Evolutionary conservation across 1,284 basidiomycete genomes (phyloP).

Genomic region (Cryptococcus neoformans): DNA sequence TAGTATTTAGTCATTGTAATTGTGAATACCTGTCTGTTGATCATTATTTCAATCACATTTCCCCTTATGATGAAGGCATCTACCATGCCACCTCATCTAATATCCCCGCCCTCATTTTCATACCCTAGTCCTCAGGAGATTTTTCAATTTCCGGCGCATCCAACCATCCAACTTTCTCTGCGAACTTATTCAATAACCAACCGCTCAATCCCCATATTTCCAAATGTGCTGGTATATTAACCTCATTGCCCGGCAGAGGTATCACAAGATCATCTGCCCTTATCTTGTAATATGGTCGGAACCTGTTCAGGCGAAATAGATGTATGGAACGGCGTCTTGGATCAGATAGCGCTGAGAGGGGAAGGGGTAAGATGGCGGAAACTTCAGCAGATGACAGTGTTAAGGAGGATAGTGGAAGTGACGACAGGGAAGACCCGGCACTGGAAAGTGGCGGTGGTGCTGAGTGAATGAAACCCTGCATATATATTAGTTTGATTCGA

Average conservation of each 20-base stretch:
- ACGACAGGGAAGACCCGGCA: conserved; percentile 14
- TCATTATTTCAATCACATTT: not conserved
- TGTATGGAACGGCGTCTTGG: conserved; percentile 20
- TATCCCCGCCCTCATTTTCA: not conserved
- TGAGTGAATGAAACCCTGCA: conserved; percentile 30
- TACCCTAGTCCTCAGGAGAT: conserved; percentile 10
- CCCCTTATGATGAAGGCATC: not conserved
- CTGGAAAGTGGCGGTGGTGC: conserved; percentile 8
- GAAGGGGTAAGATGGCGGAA: conserved; percentile 33
- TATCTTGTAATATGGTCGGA: conserved; percentile 38
- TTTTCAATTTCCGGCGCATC: conserved; percentile 14
- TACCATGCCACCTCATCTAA: not conserved
- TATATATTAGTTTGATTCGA: not conserved
- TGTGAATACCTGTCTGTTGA: not conserved
- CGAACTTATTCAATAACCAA: conserved; percentile 40
- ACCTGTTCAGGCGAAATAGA: conserved; percentile 35
- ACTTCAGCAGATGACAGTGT: conserved; percentile 33
- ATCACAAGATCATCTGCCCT: conserved; percentile 24
- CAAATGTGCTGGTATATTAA: conserved; percentile 7
- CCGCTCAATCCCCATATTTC: conserved; percentile 46
- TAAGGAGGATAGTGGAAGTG: conserved; percentile 23
- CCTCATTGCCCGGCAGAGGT: not conserved
- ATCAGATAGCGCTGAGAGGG: conserved; percentile 22
- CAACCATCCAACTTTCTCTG: conserved; percentile 31
- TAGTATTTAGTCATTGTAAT: not conserved